Evolutionary conservation across 768 basidiomycete genomes (phyloP).

Genomic region (Suillus subaureus): DNA sequence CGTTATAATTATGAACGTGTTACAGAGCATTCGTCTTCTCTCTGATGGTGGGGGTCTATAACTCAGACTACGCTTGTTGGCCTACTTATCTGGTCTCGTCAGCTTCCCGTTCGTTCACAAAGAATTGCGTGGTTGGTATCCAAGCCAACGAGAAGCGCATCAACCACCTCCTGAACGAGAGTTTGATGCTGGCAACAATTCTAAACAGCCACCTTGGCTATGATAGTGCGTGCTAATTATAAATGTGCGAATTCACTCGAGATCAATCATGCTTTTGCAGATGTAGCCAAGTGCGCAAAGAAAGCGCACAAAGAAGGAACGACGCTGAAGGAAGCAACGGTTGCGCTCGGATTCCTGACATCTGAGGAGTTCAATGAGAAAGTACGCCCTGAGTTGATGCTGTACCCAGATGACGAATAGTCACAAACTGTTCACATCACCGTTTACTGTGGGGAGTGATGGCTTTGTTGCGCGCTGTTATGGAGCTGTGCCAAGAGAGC

Average conservation of each 20-base stretch:
- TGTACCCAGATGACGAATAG: slow-evolving; percentile 63
- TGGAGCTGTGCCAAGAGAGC: background rate
- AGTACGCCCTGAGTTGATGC: slow-evolving; percentile 91
- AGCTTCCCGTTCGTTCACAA: slow-evolving; percentile 93
- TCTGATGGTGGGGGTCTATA: slow-evolving; percentile 71
- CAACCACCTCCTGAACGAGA: slow-evolving; percentile 85
- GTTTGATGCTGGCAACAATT: slow-evolving; percentile 97
- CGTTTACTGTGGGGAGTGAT: background rate
- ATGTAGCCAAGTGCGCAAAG: slow-evolving; percentile 98
- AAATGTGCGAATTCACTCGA: background rate
- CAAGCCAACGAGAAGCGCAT: slow-evolving; percentile 96
- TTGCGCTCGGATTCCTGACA: slow-evolving; percentile 82
- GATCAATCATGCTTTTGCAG: slow-evolving; percentile 42
- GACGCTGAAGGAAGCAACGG: slow-evolving; percentile 93
- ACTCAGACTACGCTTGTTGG: slow-evolving; percentile 7
- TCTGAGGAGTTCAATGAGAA: slow-evolving; percentile 93
- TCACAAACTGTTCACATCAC: background rate
- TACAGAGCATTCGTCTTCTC: slow-evolving; percentile 92
- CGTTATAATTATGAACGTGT: slow-evolving; percentile 96
- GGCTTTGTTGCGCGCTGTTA: background rate
- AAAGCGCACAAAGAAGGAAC: slow-evolving; percentile 99
- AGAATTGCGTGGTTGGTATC: slow-evolving; percentile 96
- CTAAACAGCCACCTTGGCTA: slow-evolving; percentile 95
- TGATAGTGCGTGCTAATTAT: slow-evolving; percentile 70
- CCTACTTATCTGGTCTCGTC: slow-evolving; percentile 13